Conservation (phyloP, 164 flowering plant species). For the Pachysandra terminalis region DNA sequence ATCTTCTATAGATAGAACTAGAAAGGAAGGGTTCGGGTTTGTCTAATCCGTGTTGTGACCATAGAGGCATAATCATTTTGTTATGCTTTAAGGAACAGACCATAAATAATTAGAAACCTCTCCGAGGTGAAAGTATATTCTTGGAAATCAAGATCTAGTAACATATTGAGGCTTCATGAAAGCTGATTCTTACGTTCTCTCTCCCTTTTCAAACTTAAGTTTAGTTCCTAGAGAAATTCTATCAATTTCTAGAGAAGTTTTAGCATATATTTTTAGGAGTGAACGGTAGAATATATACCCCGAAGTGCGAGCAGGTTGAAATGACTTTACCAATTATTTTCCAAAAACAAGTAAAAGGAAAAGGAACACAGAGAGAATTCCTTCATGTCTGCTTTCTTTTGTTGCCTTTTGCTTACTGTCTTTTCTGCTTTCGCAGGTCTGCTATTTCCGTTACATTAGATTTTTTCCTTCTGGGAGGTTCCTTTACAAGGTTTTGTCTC, state of each 20-base stretch:
- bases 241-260: too few species aligned
- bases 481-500: slow-evolving; percentile 74
- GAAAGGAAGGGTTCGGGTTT: not conserved
- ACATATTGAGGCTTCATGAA: too few species aligned
- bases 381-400: not conserved
- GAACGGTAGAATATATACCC: too few species aligned
- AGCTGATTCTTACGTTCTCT: too few species aligned
- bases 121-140: not conserved
- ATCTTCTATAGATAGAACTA: not conserved
- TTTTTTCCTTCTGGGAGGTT: slow-evolving; percentile 89
- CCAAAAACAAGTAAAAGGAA: too few species aligned
- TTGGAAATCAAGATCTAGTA: too few species aligned
- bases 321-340: too few species aligned
- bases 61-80: not conserved
- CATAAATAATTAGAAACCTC: not conserved
- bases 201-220: too few species aligned
- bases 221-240: too few species aligned
- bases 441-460: slow-evolving; percentile 90
- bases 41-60: not conserved
- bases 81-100: not conserved
- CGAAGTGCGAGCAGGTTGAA: too few species aligned
- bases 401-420: not conserved
- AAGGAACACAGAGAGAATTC: too few species aligned
- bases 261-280: too few species aligned
- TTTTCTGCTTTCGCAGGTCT: slow-evolving; percentile 54